Evolutionary conservation across 768 basidiomycete species (phyloP), one percentile per base, ranked within the genome.

Genomic region (Amanita jacksonii): DNA sequence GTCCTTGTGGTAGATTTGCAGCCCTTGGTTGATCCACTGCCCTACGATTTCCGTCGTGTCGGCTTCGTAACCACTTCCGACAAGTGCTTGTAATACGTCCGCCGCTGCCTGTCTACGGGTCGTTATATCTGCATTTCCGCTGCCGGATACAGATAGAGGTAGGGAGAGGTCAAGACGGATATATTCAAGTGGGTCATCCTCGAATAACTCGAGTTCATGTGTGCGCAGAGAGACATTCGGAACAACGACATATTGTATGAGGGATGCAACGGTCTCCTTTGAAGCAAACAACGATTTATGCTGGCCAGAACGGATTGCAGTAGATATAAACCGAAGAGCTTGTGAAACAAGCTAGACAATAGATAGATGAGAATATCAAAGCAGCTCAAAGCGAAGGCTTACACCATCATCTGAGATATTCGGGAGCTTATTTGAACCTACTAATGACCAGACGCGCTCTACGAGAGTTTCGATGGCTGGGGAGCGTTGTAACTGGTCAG

Each of bases 141-240:
- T 16, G 9, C 31, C 39, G 18, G 76, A 64, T 20, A 76, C 76
- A 50, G 55, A 63, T 41, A 70, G 60, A 45, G 84, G 80, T 44
- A 70, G 72, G 10, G 91, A 73, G 20, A 94, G 68, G 54, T 94
- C 91, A 32, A 88, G 72, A 16, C 90, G 81, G 52, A 97, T 87
- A 58, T 85, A 98, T 57, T 98, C 94, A 30, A 94, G 74, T 0
- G 96, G 93, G 52, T 96, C 93, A 49, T 98, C 96, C 62, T 96
- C 92, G 55, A 99, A 98, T 60, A 91, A 82, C 54, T 99, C 96
- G 39, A 88, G 73, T 45, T 97, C 93, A 52, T 90, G 85, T 30
- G 85, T 82, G 49, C 92, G 76, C 10, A 98, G 69, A 10, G 76
- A 68, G 47, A 96, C 87, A 54, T 96, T 97, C n/a, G 94, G 92